Evolutionary conservation across 2,329 filamentous ascomycete species (phyloP), one percentile per base, ranked within the genome.

Genomic region (Cladophialophora exuberans): DNA sequence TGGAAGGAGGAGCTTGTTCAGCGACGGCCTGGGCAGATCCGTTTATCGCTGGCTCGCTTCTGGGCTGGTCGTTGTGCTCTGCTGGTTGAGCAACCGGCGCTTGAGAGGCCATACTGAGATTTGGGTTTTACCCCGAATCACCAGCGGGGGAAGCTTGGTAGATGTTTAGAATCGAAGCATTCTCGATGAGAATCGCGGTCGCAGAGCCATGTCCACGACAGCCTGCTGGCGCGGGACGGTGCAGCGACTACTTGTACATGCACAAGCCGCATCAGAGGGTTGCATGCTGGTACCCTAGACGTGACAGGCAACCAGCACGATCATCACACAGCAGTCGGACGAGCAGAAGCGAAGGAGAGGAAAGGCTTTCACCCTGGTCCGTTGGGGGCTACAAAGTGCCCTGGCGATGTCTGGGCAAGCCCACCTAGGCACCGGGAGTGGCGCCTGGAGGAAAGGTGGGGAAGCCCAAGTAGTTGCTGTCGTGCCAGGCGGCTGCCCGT

Each of bases 101-200:
- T 31, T 45, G 42, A 20, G 25, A 45, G 13, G 42, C 42, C 42
- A 45, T 45, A 25, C 6, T 45, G 25, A 25, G n/a, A 13, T 13
- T 13, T 6, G 13, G 28, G 6, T 31, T 7, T 13, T 31, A 31
- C 28, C 13, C 28, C 13, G 7, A 31, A 13, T 31, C 28, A 31
- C 13, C 28, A 7, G 28, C 28, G 28, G 7, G 13, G 13, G 7
- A 31, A 31, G 28, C 28, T 31, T n/a, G n/a, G 28, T 31, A 31
- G n/a, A n/a, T n/a, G n/a, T n/a, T 31, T 31, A 31, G 28, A 31
- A 31, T 31, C 6, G 28, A 13, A 31, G n/a, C 13, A 13, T 31
- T 6, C 7, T 13, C 6, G 28, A 31, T 7, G 28, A 31, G 6
- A 31, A 31, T 31, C 28, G 28, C 6, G 28, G 28, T 13, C 13